Evolutionary conservation across 208 protist genomes (phyloP).

Genomic region (Trypanosoma grayi): DNA sequence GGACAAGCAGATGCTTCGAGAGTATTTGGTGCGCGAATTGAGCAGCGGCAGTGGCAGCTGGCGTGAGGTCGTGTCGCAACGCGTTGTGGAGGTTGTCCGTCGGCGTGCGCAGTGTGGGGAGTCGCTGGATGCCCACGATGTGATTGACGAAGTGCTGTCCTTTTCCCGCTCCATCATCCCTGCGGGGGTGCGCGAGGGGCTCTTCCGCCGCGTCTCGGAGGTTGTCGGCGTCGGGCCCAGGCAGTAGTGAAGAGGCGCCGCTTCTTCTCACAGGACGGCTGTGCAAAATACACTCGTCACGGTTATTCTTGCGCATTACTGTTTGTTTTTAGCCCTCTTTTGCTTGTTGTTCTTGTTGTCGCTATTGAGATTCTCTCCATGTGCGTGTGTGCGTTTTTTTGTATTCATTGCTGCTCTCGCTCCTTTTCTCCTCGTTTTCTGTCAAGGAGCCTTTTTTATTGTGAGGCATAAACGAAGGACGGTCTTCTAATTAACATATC

Average conservation of each 20-base stretch:
- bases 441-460: too few relatives aligned
- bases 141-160: constrained; percentile 62
- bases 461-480: background rate
- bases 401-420: too few relatives aligned
- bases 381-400: too few relatives aligned
- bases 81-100: constrained; percentile 26
- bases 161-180: constrained; percentile 44
- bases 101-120: constrained; percentile 44
- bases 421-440: too few relatives aligned
- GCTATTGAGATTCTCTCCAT: too few relatives aligned
- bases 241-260: background rate
- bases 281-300: too few relatives aligned
- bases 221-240: background rate
- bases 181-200: constrained; percentile 46
- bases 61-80: constrained; percentile 1
- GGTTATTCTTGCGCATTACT: too few relatives aligned
- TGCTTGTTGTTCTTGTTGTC: constrained; percentile 9
- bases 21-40: constrained; percentile 33
- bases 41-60: constrained; percentile 1
- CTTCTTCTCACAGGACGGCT: background rate
- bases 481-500: background rate
- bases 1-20: constrained; percentile 47
- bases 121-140: constrained; percentile 45
- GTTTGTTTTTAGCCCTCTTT: too few relatives aligned
- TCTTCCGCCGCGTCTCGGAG: constrained; percentile 46